Evolutionary conservation across 78 protist species (phyloP).

Genomic region (Polysphondylium violaceum): DNA sequence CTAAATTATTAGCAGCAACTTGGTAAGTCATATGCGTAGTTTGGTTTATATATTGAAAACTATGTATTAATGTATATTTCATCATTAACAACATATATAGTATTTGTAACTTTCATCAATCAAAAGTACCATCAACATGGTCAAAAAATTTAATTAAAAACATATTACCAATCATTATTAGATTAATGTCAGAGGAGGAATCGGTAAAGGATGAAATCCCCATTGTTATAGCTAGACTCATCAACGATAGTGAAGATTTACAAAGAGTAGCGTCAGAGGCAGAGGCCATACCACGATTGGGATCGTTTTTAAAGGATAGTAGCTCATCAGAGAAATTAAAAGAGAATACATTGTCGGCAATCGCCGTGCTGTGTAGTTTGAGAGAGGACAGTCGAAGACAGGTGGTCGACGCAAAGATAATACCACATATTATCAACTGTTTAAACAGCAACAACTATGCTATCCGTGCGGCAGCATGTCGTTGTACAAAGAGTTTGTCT

Average conservation of each 20-base stretch:
- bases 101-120: conserved; percentile 56
- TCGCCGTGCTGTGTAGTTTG: conserved; percentile 60
- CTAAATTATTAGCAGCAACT: conserved; percentile 58
- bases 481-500: conserved; percentile 34
- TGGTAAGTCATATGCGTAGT: not conserved
- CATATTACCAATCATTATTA: conserved; percentile 53
- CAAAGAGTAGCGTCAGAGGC: conserved; percentile 80
- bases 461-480: conserved; percentile 80
- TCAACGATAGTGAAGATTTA: conserved; percentile 70
- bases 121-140: conserved; percentile 46
- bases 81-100: not conserved
- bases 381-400: conserved; percentile 78
- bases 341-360: conserved; percentile 67
- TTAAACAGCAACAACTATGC: conserved; percentile 22
- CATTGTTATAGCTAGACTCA: conserved; percentile 51
- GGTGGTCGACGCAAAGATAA: conserved; percentile 65
- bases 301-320: conserved; percentile 43
- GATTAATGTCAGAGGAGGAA: conserved; percentile 70
- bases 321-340: conserved; percentile 43
- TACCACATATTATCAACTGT: conserved; percentile 41
- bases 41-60: not conserved
- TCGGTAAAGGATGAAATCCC: conserved; percentile 66
- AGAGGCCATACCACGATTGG: conserved; percentile 69
- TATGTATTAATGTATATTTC: not conserved
- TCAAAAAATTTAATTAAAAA: conserved; percentile 5